These are phyloP conservation scores for Geopyxis carbonaria DNA, from an alignment of 495 filamentous ascomycete genomes.

Conservation along the genomic window DNA sequence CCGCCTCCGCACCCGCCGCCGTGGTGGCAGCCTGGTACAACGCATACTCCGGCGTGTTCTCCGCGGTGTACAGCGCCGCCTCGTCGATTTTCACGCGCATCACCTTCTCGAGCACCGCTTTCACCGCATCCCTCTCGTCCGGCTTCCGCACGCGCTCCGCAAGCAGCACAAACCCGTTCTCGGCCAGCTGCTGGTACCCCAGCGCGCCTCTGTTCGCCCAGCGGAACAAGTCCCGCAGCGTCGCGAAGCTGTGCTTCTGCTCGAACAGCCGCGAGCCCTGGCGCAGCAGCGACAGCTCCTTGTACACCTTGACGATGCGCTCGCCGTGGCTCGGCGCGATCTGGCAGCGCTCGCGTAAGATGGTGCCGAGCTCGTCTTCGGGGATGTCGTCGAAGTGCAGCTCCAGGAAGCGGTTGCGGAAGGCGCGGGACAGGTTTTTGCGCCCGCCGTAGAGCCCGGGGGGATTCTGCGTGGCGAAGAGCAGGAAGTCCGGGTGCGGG, in stretches of 20 bases:
- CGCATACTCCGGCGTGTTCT: conserved; percentile 36
- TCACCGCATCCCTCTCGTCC: conserved; percentile 70
- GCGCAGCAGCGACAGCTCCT: conserved; percentile 69
- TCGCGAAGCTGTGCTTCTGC: conserved; percentile 94
- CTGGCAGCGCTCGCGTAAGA: conserved; percentile 70
- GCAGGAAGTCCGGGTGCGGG: conserved; percentile 87
- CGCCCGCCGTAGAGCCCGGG: conserved; percentile 88
- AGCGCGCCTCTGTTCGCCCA: conserved; percentile 85
- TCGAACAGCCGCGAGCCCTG: conserved; percentile 86
- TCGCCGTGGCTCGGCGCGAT: conserved; percentile 78
- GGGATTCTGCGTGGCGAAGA: conserved; percentile 98
- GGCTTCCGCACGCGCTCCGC: conserved; percentile 85
- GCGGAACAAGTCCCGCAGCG: conserved; percentile 84
- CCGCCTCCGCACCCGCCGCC: conserved; percentile 18
- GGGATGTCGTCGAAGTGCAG: conserved; percentile 97
- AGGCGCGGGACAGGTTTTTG: conserved; percentile 82
- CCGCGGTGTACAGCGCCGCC: conserved; percentile 46
- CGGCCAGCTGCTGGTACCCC: conserved; percentile 70
- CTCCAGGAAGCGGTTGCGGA: conserved; percentile 92
- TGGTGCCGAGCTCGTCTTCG: conserved; percentile 82
- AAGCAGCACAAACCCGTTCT: conserved; percentile 89
- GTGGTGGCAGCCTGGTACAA: conserved; percentile 28
- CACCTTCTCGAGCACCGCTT: conserved; percentile 75
- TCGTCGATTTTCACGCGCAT: conserved; percentile 75
- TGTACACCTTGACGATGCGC: conserved; percentile 84